Evolutionary conservation across 164 flowering plant genomes (phyloP).

Genomic region (grape (Vitis vinifera)): DNA sequence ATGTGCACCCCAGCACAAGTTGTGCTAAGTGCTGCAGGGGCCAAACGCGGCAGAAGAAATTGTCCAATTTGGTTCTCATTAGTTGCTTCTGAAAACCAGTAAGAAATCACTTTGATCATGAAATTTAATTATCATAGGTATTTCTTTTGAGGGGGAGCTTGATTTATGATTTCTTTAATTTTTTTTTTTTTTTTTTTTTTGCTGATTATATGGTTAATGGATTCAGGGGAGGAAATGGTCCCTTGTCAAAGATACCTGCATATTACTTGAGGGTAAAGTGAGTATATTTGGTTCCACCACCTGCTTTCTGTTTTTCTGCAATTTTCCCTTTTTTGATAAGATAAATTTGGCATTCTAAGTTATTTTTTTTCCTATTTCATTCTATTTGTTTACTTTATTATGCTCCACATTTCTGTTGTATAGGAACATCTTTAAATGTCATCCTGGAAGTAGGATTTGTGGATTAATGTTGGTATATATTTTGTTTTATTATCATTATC

Average conservation of each 20-base stretch:
- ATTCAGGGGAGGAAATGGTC: constrained; percentile 65
- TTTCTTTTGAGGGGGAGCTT: background rate
- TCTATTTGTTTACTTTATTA: too few relatives aligned
- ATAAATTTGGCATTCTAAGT: too few relatives aligned
- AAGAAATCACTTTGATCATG: constrained; percentile 26
- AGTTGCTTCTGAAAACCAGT: constrained; percentile 80
- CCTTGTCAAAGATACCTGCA: constrained; percentile 61
- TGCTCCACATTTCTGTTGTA: too few relatives aligned
- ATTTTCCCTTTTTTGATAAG: background rate
- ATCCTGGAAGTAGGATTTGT: too few relatives aligned
- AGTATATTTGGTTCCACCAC: constrained; percentile 31
- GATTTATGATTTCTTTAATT: background rate
- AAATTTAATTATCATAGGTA: background rate
- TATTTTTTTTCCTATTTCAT: too few relatives aligned
- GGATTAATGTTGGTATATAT: too few relatives aligned
- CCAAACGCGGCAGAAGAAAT: constrained; percentile 40
- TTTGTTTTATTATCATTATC: too few relatives aligned
- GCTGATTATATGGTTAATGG: constrained; percentile 15
- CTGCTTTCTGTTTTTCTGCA: constrained; percentile 1
- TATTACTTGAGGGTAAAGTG: constrained; percentile 67
- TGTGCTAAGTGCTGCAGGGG: constrained; percentile 48
- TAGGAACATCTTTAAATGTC: too few relatives aligned
- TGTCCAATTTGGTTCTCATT: constrained; percentile 88
- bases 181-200: background rate
- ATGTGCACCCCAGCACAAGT: constrained; percentile 37